These are phyloP conservation scores for Ustilago shanxiensis DNA, from an alignment of 1,284 basidiomycete species.

Conservation along the genomic window DNA sequence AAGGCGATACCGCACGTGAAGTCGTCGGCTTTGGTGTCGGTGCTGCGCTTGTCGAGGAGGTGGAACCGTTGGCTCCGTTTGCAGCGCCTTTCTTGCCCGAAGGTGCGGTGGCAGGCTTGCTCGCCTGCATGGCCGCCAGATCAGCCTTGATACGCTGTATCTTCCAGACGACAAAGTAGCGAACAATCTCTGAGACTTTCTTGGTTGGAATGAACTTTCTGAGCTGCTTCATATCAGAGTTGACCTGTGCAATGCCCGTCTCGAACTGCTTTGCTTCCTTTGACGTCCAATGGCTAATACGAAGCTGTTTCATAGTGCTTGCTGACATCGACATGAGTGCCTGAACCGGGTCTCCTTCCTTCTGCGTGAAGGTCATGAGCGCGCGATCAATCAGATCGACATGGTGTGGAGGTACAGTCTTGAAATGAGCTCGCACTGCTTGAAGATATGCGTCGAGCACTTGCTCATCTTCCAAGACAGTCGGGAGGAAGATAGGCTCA, in stretches of 20 bases:
- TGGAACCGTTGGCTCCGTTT: conserved; percentile 19
- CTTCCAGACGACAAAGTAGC: conserved; percentile 88
- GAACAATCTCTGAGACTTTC: conserved; percentile 81
- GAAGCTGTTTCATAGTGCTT: conserved; percentile 75
- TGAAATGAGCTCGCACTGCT: conserved; percentile 70
- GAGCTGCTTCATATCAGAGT: conserved; percentile 82
- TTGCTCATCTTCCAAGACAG: conserved; percentile 68
- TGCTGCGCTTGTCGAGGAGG: conserved; percentile 15
- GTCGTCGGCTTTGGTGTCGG: conserved; percentile 38
- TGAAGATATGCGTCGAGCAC: conserved; percentile 80
- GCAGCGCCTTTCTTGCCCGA: conserved; percentile 19
- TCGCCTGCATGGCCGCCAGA: conserved; percentile 31
- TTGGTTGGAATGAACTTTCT: conserved; percentile 80
- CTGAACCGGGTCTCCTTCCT: conserved; percentile 80
- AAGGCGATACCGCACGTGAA: conserved; percentile 61
- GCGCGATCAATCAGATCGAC: conserved; percentile 85
- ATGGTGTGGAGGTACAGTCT: conserved; percentile 74
- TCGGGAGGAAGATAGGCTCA: conserved; percentile 74
- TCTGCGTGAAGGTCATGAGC: conserved; percentile 79
- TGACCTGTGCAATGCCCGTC: conserved; percentile 78
- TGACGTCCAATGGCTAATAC: conserved; percentile 74
- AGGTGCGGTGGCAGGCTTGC: conserved; percentile 10
- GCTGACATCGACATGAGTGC: conserved; percentile 81
- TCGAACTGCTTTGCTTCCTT: conserved; percentile 82
- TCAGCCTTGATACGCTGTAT: conserved; percentile 72